A percentile compares a stretch with the other conserved stretches of the same genome.
Evolutionary conservation across 345 rosid species (phyloP).

Genomic region (Boechera stricta): DNA sequence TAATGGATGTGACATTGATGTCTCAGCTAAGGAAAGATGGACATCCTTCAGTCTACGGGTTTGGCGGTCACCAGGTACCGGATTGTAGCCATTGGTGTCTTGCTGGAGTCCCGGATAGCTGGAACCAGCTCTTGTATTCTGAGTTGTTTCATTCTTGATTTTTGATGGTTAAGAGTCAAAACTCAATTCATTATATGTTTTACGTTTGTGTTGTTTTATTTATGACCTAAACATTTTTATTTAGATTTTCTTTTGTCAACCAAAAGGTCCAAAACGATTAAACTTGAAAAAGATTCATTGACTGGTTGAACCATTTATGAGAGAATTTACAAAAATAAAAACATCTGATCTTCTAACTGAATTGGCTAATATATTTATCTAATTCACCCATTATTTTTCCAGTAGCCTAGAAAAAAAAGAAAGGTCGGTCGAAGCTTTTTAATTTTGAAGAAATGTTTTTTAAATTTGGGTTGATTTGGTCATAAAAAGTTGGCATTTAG

Average conservation of each 20-base stretch:
- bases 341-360: no score
- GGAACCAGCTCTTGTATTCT: constrained; percentile 48
- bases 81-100: constrained; percentile 54
- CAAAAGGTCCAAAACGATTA: background rate
- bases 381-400: no score
- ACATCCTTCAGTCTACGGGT: constrained; percentile 44
- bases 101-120: constrained; percentile 48
- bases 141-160: constrained; percentile 34
- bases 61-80: constrained; percentile 34
- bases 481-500: constrained; percentile 4
- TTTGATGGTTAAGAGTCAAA: background rate
- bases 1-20: constrained; percentile 45
- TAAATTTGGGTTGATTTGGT: constrained; percentile 12
- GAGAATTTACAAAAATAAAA: no score
- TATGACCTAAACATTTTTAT: background rate
- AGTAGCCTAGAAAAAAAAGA: no score
- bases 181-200: background rate
- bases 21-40: constrained; percentile 52
- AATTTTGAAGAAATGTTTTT: background rate
- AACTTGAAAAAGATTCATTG: background rate
- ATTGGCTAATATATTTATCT: no score
- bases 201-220: background rate
- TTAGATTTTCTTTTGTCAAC: background rate
- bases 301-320: background rate
- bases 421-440: no score